A percentile compares a stretch with the other conserved stretches of the same genome.
Evolutionary conservation across 768 basidiomycete genomes (phyloP).

Genomic region (Kwoniella dejecticola): DNA sequence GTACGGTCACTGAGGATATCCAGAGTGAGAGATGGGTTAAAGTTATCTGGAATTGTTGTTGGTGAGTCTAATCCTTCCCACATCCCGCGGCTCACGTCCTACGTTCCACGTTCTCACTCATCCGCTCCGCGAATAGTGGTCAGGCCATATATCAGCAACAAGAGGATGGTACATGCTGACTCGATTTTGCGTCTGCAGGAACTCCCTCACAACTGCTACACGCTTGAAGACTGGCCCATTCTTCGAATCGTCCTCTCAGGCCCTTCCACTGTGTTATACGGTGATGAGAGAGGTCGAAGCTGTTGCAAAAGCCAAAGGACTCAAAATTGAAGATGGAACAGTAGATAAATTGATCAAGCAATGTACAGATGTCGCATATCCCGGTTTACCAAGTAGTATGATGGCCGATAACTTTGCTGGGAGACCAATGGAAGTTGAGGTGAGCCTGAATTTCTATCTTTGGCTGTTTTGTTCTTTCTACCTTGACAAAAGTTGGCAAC

Average conservation of each 20-base stretch:
- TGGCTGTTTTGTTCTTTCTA: neutral
- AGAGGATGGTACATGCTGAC: no score
- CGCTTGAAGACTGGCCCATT: slow-evolving; percentile 47
- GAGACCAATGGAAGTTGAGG: slow-evolving; percentile 54
- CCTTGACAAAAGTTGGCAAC: no score
- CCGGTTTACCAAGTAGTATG: slow-evolving; percentile 51
- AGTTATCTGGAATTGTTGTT: slow-evolving; percentile 49
- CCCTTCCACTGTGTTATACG: slow-evolving; percentile 42
- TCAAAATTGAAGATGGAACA: slow-evolving; percentile 46
- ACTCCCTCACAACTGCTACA: slow-evolving; percentile 49
- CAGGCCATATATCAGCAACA: no score
- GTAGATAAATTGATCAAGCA: slow-evolving; percentile 49
- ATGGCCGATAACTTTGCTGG: slow-evolving; percentile 47
- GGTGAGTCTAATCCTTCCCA: slow-evolving; percentile 4
- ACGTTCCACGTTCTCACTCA: neutral
- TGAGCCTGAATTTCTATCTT: slow-evolving; percentile 14
- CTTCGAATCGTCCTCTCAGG: slow-evolving; percentile 44
- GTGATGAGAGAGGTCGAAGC: slow-evolving; percentile 49
- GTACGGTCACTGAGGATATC: slow-evolving; percentile 45
- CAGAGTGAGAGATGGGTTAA: slow-evolving; percentile 54
- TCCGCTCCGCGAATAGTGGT: no score
- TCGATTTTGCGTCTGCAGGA: slow-evolving; percentile 22
- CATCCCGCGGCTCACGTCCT: neutral
- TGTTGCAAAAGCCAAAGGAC: slow-evolving; percentile 50
- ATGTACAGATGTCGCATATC: slow-evolving; percentile 45